Evolutionary conservation across 192 early-diverging fungal species (phyloP).

Genomic region (Pilobolus umbonatus): DNA sequence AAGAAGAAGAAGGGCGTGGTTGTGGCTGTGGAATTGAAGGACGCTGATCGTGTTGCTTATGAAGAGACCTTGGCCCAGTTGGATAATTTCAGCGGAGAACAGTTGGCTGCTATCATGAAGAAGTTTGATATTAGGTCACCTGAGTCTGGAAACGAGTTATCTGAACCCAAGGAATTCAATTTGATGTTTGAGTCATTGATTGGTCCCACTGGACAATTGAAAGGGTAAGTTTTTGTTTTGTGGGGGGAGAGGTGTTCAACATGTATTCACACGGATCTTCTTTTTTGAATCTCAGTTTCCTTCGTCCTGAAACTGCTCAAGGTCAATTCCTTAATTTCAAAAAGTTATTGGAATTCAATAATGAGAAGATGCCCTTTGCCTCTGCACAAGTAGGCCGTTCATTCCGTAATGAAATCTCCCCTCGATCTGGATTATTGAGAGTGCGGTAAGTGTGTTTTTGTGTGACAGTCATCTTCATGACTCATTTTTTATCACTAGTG

Average conservation of each 20-base stretch:
- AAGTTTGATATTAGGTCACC: slow-evolving; percentile 84
- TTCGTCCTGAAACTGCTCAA: slow-evolving; percentile 99
- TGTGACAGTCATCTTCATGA: neutral
- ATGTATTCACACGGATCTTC: neutral
- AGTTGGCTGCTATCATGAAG: slow-evolving; percentile 79
- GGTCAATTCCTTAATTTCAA: slow-evolving; percentile 99
- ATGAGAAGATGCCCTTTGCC: slow-evolving; percentile 98
- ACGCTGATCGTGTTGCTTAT: slow-evolving; percentile 62
- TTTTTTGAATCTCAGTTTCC: slow-evolving; percentile 49
- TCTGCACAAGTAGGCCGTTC: slow-evolving; percentile 96
- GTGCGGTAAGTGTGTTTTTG: slow-evolving; percentile 64
- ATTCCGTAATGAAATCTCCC: slow-evolving; percentile 99
- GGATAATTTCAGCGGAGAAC: slow-evolving; percentile 90
- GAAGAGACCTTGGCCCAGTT: slow-evolving; percentile 86
- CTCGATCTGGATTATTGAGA: slow-evolving; percentile 88
- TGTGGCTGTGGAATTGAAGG: slow-evolving; percentile 58
- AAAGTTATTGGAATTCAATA: slow-evolving; percentile 95
- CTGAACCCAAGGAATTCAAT: slow-evolving; percentile 92
- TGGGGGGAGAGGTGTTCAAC: neutral
- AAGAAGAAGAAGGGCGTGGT: slow-evolving; percentile 65
- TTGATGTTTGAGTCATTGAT: slow-evolving; percentile 98
- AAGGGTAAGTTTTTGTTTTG: slow-evolving; percentile 52
- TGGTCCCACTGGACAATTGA: slow-evolving; percentile 93
- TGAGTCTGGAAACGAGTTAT: slow-evolving; percentile 87
- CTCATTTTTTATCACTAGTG: slow-evolving; percentile 48